Conservation (phyloP, 225 moss, liverwort and hornwort genomes). For the Sphagnum contortum region DNA sequence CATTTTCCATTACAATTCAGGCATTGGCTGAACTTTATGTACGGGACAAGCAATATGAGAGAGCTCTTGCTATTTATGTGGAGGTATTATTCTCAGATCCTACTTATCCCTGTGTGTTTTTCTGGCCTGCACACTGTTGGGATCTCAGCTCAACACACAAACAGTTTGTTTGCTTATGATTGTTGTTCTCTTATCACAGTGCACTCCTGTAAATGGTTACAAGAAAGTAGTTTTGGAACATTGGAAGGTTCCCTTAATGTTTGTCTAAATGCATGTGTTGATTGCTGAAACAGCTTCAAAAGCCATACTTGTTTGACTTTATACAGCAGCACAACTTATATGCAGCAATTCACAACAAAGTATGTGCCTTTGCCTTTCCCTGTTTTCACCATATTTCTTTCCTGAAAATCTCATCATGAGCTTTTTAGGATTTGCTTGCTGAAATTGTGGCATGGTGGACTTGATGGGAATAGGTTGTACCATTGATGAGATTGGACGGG, state of each 20-base stretch:
- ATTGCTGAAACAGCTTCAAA: conserved; percentile 49
- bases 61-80: conserved; percentile 70
- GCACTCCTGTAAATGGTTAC: too few species aligned
- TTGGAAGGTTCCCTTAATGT: not conserved
- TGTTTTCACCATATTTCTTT: too few species aligned
- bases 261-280: conserved; percentile 11
- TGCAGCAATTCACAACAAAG: conserved; percentile 84
- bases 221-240: too few species aligned
- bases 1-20: conserved; percentile 27
- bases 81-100: conserved; percentile 42
- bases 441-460: not conserved
- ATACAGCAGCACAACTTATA: conserved; percentile 80
- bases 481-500: conserved; percentile 73
- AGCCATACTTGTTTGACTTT: conserved; percentile 76
- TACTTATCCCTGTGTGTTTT: not conserved
- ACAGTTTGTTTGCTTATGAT: not conserved
- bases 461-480: conserved; percentile 55
- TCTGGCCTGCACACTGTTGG: not conserved
- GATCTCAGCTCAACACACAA: not conserved
- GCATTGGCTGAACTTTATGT: conserved; percentile 71
- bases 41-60: conserved; percentile 73
- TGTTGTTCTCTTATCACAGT: too few species aligned
- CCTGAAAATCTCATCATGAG: not conserved
- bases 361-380: conserved; percentile 9
- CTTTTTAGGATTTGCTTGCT: not conserved